Percentiles rank a stretch among this genome's conserved stretches.
Evolutionary conservation across 305 asterid genomes (phyloP).

Genomic region (Solanum chacoense): DNA sequence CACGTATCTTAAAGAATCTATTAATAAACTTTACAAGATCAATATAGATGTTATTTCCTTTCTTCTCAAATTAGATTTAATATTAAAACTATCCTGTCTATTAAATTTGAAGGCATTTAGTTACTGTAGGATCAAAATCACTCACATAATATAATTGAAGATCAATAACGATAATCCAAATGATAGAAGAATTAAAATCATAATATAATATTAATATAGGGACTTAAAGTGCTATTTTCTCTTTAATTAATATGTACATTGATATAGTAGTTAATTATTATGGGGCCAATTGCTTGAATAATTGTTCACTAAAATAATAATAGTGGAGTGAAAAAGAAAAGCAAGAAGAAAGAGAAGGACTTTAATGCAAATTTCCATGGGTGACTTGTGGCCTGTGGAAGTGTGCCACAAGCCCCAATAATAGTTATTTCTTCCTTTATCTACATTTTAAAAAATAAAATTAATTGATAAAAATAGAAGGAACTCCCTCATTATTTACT

Average conservation of each 20-base stretch:
- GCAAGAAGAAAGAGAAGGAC: neutral
- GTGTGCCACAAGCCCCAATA: constrained; percentile 1
- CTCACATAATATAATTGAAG: too few relatives aligned
- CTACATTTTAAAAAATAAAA: neutral
- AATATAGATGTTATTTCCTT: neutral
- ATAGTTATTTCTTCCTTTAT: neutral
- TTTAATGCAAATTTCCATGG: neutral
- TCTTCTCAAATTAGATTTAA: neutral
- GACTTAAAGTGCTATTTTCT: neutral
- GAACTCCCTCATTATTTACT: neutral
- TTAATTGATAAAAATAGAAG: neutral
- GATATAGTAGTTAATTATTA: neutral
- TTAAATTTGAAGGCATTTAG: neutral
- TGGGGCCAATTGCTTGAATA: neutral
- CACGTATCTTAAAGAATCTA: too few relatives aligned
- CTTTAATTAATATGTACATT: neutral
- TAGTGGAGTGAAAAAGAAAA: neutral
- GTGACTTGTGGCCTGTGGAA: neutral
- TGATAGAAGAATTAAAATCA: too few relatives aligned
- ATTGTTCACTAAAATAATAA: neutral
- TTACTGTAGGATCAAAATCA: too few relatives aligned
- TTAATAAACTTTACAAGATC: too few relatives aligned
- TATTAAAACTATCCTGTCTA: too few relatives aligned
- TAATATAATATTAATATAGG: too few relatives aligned
- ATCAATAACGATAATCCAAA: too few relatives aligned